A percentile compares a stretch with the other conserved stretches of the same genome.
Evolutionary conservation across 2,329 filamentous ascomycete species (phyloP).

Genomic region (Phaeosphaeriaceae sp.): DNA sequence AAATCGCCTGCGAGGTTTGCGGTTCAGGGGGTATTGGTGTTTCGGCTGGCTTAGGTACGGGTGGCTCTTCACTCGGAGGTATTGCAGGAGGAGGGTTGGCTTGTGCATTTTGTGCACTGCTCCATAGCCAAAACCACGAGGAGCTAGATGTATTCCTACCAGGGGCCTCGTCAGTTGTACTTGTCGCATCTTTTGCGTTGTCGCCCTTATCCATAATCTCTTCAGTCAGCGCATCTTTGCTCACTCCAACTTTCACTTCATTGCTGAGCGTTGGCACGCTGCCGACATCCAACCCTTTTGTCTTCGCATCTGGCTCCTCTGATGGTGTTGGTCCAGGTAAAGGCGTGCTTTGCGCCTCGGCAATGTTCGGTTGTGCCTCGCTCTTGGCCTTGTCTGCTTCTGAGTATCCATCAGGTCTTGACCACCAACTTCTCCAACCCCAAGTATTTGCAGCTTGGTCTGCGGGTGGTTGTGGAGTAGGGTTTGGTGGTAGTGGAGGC

Average conservation of each 20-base stretch:
- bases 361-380: slow-evolving; percentile 29
- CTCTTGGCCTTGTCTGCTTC: slow-evolving; percentile 46
- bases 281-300: slow-evolving; percentile 32
- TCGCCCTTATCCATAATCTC: slow-evolving; percentile 6
- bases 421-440: slow-evolving; percentile 59
- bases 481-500: slow-evolving; percentile 54
- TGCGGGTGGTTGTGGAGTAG: slow-evolving; percentile 23
- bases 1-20: background rate
- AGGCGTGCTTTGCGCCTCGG: slow-evolving; percentile 51
- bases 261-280: background rate
- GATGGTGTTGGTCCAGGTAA: slow-evolving; percentile 48
- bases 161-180: slow-evolving; percentile 12
- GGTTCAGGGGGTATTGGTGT: slow-evolving; percentile 6
- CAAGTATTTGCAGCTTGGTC: slow-evolving; percentile 26
- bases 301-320: slow-evolving; percentile 37
- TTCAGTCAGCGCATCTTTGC: slow-evolving; percentile 23
- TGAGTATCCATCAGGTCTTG: slow-evolving; percentile 55
- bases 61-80: slow-evolving; percentile 11
- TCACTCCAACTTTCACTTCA: slow-evolving; percentile 14
- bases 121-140: slow-evolving; percentile 60
- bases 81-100: slow-evolving; percentile 30
- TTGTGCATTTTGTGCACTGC: slow-evolving; percentile 53
- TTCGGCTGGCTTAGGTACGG: slow-evolving; percentile 13
- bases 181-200: slow-evolving; percentile 23
- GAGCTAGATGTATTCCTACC: slow-evolving; percentile 31